Evolutionary conservation across 352 stramenopile species (phyloP).

Genomic region (Globisporangium ultimum): DNA sequence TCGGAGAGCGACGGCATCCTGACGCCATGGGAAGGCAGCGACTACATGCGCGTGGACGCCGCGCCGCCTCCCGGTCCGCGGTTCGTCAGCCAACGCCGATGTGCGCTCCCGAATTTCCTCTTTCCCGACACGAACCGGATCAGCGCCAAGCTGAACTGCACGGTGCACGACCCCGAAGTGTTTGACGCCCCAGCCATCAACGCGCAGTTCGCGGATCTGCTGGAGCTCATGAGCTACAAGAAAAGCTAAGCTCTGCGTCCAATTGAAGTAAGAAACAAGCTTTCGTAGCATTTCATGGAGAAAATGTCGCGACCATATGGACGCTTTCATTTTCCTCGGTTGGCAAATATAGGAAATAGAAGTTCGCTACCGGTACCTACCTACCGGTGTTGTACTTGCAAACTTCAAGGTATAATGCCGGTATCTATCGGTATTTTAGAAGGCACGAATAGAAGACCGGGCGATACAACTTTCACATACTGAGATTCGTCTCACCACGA

Average conservation of each 20-base stretch:
- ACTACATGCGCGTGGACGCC: conserved; percentile 29
- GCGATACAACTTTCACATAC: too few species aligned
- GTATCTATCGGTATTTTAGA: too few species aligned
- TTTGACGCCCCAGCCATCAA: conserved; percentile 58
- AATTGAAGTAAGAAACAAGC: too few species aligned
- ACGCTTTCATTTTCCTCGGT: too few species aligned
- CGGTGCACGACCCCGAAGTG: conserved; percentile 36
- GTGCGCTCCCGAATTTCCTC: conserved; percentile 61
- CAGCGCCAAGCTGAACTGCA: conserved; percentile 39
- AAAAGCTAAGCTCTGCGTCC: not conserved
- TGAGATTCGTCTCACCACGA: too few species aligned
- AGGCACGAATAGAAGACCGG: too few species aligned
- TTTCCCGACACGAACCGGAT: conserved; percentile 70
- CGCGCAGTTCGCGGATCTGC: conserved; percentile 35
- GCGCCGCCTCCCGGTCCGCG: conserved; percentile 37
- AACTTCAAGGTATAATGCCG: too few species aligned
- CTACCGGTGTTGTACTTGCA: too few species aligned
- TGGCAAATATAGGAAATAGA: too few species aligned
- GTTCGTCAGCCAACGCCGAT: conserved; percentile 33
- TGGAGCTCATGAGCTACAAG: conserved; percentile 31
- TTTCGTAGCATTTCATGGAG: too few species aligned
- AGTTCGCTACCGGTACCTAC: too few species aligned
- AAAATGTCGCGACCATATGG: too few species aligned
- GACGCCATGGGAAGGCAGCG: conserved; percentile 44
- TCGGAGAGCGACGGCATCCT: conserved; percentile 62